A percentile compares a stretch with the other conserved stretches of the same genome.
Evolutionary conservation across 1,139 yeast species (phyloP).

Genomic region (Hyphopichia wangnamkhiaoensis): DNA sequence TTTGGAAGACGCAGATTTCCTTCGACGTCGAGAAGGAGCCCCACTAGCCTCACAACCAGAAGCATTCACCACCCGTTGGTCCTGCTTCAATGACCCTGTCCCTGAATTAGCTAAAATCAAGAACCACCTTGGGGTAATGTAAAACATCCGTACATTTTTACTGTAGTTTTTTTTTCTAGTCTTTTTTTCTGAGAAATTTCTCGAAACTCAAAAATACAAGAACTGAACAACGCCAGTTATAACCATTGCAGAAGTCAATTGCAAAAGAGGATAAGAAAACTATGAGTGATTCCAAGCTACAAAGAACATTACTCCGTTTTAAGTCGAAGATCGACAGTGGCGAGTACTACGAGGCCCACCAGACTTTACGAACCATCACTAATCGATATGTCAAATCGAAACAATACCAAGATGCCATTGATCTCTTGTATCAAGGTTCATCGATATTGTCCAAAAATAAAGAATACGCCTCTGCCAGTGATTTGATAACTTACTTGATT

Average conservation of each 20-base stretch:
- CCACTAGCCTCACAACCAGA: neutral
- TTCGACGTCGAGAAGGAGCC: too few relatives aligned
- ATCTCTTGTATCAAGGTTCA: constrained; percentile 70
- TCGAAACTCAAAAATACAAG: neutral
- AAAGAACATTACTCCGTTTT: constrained; percentile 64
- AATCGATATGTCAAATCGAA: constrained; percentile 76
- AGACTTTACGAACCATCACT: constrained; percentile 84
- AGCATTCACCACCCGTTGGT: neutral
- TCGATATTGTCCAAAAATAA: constrained; percentile 64
- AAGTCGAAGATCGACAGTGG: constrained; percentile 69
- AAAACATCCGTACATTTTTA: constrained; percentile 1
- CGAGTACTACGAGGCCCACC: constrained; percentile 92
- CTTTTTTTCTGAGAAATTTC: neutral
- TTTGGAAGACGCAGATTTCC: too few relatives aligned
- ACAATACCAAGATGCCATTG: constrained; percentile 70
- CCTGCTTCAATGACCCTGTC: neutral
- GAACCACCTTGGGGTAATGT: neutral
- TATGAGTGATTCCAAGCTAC: constrained; percentile 47
- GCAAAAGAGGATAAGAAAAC: neutral
- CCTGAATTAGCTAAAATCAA: neutral
- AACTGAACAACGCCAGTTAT: neutral
- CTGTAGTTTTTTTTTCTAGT: neutral
- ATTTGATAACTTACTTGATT: constrained; percentile 71
- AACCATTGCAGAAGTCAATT: neutral
- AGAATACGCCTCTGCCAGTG: constrained; percentile 81